phyloP scores from a whole-genome alignment of 1,284 basidiomycete species.

The Tilletia indica region DNA sequence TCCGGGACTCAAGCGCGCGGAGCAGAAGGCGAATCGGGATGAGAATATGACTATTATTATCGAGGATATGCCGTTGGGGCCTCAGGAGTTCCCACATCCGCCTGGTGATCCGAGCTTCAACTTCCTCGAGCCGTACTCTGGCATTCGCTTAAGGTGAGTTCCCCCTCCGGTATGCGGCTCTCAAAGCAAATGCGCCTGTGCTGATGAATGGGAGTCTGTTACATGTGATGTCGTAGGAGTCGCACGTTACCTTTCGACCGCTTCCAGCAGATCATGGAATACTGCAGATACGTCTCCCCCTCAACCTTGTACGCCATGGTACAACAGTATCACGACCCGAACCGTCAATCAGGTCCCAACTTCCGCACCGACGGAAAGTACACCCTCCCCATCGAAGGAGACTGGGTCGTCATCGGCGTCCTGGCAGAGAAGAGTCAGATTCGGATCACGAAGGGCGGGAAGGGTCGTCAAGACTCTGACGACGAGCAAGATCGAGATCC shows the following conservation, averaged over 20 bases:
- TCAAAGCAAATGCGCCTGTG: background rate
- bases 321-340: conserved; percentile 17
- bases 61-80: conserved; percentile 10
- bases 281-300: conserved; percentile 81
- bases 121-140: conserved; percentile 9
- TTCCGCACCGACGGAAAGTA: conserved; percentile 62
- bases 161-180: background rate
- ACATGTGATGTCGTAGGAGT: background rate
- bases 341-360: background rate
- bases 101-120: background rate
- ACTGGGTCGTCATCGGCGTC: conserved; percentile 87
- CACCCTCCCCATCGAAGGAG: conserved; percentile 83
- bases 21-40: background rate
- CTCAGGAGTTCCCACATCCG: background rate
- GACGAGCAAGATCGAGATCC: background rate
- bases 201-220: background rate
- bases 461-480: conserved; percentile 1
- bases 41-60: background rate
- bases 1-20: background rate
- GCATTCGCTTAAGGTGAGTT: conserved; percentile 4
- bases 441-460: conserved; percentile 60
- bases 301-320: conserved; percentile 74
- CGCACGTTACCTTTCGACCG: conserved; percentile 58
- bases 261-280: conserved; percentile 76
- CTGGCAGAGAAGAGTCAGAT: conserved; percentile 78